phyloP scores from a whole-genome alignment of 1,139 yeast genomes.

The Magnusiomyces tetraspermus region DNA sequence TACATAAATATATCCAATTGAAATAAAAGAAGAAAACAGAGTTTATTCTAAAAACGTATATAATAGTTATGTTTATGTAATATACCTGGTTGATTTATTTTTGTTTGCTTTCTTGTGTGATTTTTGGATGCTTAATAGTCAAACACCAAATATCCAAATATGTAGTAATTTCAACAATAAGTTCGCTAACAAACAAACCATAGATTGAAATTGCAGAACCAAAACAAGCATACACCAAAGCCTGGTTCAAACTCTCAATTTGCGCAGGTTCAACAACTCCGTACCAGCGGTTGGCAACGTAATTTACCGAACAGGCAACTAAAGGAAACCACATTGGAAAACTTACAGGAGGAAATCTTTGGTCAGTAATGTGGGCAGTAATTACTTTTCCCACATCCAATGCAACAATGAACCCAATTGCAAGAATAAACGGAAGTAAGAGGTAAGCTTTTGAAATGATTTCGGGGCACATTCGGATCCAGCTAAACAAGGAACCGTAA shows the following conservation, averaged over 20 bases:
- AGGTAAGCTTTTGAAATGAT: conserved; percentile 36
- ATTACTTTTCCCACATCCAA: conserved; percentile 84
- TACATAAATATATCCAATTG: no score
- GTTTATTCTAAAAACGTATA: no score
- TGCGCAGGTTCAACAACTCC: conserved; percentile 9
- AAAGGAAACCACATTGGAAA: conserved; percentile 63
- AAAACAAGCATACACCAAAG: conserved; percentile 54
- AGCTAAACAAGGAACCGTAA: conserved; percentile 45
- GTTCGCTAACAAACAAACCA: conserved; percentile 68
- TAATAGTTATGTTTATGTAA: no score
- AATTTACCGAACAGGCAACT: conserved; percentile 40
- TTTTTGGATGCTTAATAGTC: conserved; percentile 68
- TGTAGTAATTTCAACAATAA: conserved; percentile 71
- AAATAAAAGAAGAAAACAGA: no score
- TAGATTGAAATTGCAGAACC: conserved; percentile 74
- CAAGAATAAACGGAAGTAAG: conserved; percentile 52
- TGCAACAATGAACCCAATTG: conserved; percentile 71
- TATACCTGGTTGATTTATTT: no score
- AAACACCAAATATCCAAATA: conserved; percentile 81
- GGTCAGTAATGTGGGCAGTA: conserved; percentile 75
- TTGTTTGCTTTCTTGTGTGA: conserved; percentile 3
- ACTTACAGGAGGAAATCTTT: conserved; percentile 62
- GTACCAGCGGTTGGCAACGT: conserved; percentile 19
- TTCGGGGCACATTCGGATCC: conserved; percentile 39
- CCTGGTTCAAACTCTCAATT: conserved; percentile 20